A percentile compares a stretch with the other conserved stretches of the same genome.
Evolutionary conservation across 2,329 filamentous ascomycete species (phyloP).

Genomic region (Monosporascus sp.): DNA sequence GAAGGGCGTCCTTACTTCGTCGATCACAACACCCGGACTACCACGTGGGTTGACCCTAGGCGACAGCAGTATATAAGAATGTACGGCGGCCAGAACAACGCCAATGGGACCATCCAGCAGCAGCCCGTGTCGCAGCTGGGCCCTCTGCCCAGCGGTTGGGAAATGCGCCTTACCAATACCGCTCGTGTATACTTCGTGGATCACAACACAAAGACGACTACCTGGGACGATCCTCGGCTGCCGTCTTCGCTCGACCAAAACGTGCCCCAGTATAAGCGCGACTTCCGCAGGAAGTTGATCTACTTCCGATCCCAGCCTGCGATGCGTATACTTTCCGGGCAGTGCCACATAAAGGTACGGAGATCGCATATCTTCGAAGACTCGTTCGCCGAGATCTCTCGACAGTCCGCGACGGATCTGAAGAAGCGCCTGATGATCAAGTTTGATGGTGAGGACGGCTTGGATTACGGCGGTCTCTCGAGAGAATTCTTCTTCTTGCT

Average conservation of each 20-base stretch:
- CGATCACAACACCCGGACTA: constrained; percentile 96
- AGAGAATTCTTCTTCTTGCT: constrained; percentile 99
- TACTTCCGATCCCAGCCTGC: constrained; percentile 99
- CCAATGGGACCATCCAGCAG: constrained; percentile 85
- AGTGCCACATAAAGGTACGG: constrained; percentile 97
- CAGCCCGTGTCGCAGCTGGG: constrained; percentile 96
- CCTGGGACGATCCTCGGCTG: constrained; percentile 94
- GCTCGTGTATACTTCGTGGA: constrained; percentile 98
- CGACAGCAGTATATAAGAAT: constrained; percentile 97
- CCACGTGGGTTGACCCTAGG: constrained; percentile 96
- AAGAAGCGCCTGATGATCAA: constrained; percentile 99
- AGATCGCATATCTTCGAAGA: constrained; percentile 98
- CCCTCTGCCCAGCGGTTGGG: constrained; percentile 93
- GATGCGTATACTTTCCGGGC: constrained; percentile 88
- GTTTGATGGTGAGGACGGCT: constrained; percentile 95
- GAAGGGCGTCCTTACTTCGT: constrained; percentile 96
- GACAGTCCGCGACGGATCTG: constrained; percentile 88
- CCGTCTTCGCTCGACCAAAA: constrained; percentile 97
- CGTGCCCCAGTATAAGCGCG: constrained; percentile 98
- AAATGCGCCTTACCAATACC: constrained; percentile 98
- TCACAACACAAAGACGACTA: constrained; percentile 99
- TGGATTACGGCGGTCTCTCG: constrained; percentile 96
- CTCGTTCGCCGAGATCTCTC: constrained; percentile 96
- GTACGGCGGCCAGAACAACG: constrained; percentile 84
- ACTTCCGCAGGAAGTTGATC: constrained; percentile 95